These are phyloP conservation scores for Sphagnurus paluster DNA, from an alignment of 1,284 basidiomycete species.

Conservation along the genomic window DNA sequence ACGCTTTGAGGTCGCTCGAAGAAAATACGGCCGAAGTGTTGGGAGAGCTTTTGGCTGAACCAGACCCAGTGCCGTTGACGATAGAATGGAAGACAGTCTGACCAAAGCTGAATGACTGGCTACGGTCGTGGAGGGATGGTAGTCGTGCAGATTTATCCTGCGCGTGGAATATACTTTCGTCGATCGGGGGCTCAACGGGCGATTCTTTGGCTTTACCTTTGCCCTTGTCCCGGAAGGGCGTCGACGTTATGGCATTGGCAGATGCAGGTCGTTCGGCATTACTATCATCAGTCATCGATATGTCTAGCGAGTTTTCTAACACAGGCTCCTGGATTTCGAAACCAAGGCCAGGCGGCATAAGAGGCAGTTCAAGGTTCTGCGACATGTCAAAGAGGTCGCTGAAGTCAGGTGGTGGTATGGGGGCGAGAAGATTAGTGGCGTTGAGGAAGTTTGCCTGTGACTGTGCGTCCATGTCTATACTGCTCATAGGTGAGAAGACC, in stretches of 20 bases:
- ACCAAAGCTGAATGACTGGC: slow-evolving; percentile 63
- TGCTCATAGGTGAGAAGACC: slow-evolving; percentile 39
- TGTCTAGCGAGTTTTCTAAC: slow-evolving; percentile 41
- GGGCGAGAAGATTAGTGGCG: slow-evolving; percentile 27
- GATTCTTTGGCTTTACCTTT: slow-evolving; percentile 30
- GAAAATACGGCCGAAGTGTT: slow-evolving; percentile 21
- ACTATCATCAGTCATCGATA: slow-evolving; percentile 13
- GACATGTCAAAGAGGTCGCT: slow-evolving; percentile 57
- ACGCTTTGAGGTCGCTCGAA: slow-evolving; percentile 23
- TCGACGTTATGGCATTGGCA: slow-evolving; percentile 27
- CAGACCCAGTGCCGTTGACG: slow-evolving; percentile 18
- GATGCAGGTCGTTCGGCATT: slow-evolving; percentile 11
- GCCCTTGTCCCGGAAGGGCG: slow-evolving; percentile 31
- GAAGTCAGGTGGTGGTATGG: slow-evolving; percentile 30
- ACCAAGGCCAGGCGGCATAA: slow-evolving; percentile 42
- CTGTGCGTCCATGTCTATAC: slow-evolving; percentile 14
- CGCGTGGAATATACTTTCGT: slow-evolving; percentile 40
- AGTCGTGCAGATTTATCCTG: slow-evolving; percentile 36
- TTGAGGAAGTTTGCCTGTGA: slow-evolving; percentile 23
- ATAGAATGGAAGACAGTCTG: slow-evolving; percentile 58
- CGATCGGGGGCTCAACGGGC: slow-evolving; percentile 18
- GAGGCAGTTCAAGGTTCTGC: slow-evolving; percentile 46
- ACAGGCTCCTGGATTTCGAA: slow-evolving; percentile 41
- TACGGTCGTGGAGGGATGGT: slow-evolving; percentile 43
- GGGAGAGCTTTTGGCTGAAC: slow-evolving; percentile 20